Evolutionary conservation across 2,329 filamentous ascomycete species (phyloP), one percentile per base, ranked within the genome.

Genomic region (Claviceps paspali): DNA sequence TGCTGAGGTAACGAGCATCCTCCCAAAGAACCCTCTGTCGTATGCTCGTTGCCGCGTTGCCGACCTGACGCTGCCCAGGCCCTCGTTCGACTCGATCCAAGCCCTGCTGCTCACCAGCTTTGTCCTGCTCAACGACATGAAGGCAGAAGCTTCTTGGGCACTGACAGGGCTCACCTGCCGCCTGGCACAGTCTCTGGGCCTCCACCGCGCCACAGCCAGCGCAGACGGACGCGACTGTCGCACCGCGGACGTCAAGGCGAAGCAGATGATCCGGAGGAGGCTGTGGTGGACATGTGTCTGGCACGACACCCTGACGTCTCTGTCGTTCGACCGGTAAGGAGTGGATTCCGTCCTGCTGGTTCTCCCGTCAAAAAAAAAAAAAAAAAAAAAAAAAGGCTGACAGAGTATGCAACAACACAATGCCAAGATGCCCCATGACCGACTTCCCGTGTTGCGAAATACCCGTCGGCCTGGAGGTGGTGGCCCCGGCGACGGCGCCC

Each of bases 81-180:
- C 75, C 2, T 78, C 76, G 0, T 65, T 79, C 28, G 74, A 79
- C 50, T 76, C 73, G 4, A 73, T 79, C 19, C 75, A 79, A 50
- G 74, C 74, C 1, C 56, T 79, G 29, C 58, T 79, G 1, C 63
- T 79, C 30, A 73, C 72, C 4, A 68, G 72, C 22, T 78, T 79
- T 43, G 73, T 76, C 2, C 59, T 79, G 2, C 58, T 78, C 19
- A 79, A 79, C 45, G 75, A 79, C 41, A 79, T 79, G 75, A 79
- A 79, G 48, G 74, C 75, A 1, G 75, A 79, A 47, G 75, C 73
- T 0, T 78, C 75, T 0, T 79, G 75, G 75, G 74, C 74, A 0
- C 52, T 79, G 37, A 65, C 76, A 35, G 75, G 74, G 1, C 63
- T 79, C 31, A 77, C 74, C 0, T 77, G 73, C 42, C 66, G 75